Base-by-base conservation (phyloP, 345 rosid genomes). In the Firmiana major region DNA sequence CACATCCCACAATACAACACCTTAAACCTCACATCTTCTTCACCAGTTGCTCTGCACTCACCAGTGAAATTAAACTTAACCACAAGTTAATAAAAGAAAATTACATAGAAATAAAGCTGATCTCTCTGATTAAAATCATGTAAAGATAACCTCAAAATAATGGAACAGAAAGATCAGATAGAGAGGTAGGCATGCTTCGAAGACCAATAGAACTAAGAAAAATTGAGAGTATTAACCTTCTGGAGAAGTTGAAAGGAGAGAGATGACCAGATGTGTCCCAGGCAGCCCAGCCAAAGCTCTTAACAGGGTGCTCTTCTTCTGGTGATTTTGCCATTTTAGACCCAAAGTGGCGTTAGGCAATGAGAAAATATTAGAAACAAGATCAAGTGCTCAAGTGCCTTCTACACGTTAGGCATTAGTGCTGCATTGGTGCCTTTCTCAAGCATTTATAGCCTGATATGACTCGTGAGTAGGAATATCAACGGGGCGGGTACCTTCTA, bases 1-100 rank as follows among this genome's bases (percentile, higher is more conserved):
- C 97, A 92, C 38, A 92, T 86, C 75, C 97, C 97, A 80, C 97
- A 92, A 48, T 82, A 87, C 51, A 88, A 9, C 58, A 91, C 89
- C 67, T 87, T 91, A 43, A 92, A 78, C 73, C 74, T 81, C 81
- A 92, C 90, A 59, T 92, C 97, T 5, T 81, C 79, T 0, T 87
- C 90, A 34, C 92, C 93, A 0, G 90, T 88, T 63, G 78, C 83
- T 77, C 94, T 92, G 85, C 45, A 21, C 48, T 11, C 63, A 46
- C 38, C 42, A 60, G 21, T 17, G 13, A 63, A 63, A 63, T 63
- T 16, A 34, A 16, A 63, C 22, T 34, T 19, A 53, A 6, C 57
- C 58, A 54, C 6, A 19, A 6, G 24, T 54, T 51, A 12, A 53
- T 54, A 8, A 54, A 54, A n/a, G 31, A 34, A 34, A 64, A 26